Evolutionary conservation across 148 eudicot species (phyloP).

Genomic region (Talinum fruticosum): DNA sequence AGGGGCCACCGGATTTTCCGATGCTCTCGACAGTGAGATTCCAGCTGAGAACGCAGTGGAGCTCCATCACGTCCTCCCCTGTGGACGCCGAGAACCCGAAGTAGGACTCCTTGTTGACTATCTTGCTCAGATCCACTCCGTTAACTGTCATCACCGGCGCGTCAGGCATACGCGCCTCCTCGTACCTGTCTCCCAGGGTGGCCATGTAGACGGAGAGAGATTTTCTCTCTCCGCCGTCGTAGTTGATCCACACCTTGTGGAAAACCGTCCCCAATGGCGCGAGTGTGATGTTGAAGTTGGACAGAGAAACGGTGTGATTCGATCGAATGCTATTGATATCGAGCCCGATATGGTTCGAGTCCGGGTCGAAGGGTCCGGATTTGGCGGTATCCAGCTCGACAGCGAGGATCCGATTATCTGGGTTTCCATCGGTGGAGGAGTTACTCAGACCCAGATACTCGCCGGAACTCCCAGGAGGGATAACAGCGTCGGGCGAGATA

Average conservation of each 20-base stretch:
- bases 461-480: constrained; percentile 47
- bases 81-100: constrained; percentile 88
- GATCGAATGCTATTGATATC: constrained; percentile 53
- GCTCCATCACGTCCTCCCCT: constrained; percentile 35
- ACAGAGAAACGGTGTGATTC: constrained; percentile 26
- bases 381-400: constrained; percentile 70
- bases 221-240: constrained; percentile 52
- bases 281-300: constrained; percentile 38
- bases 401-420: constrained; percentile 46
- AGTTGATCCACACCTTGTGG: constrained; percentile 67
- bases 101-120: constrained; percentile 48
- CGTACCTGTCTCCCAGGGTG: constrained; percentile 18
- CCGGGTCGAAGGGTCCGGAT: constrained; percentile 53
- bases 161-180: constrained; percentile 31
- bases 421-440: constrained; percentile 39
- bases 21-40: constrained; percentile 59
- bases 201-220: constrained; percentile 51
- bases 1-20: constrained; percentile 3
- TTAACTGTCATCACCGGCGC: constrained; percentile 39
- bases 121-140: constrained; percentile 41
- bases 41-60: constrained; percentile 82
- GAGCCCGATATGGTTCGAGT: constrained; percentile 69
- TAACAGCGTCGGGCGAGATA: constrained; percentile 37
- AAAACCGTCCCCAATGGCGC: constrained; percentile 38
- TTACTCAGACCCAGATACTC: constrained; percentile 66